These are phyloP conservation scores for Tephrocybe sp. DNA, from an alignment of 768 basidiomycete species.

Conservation along the genomic window DNA sequence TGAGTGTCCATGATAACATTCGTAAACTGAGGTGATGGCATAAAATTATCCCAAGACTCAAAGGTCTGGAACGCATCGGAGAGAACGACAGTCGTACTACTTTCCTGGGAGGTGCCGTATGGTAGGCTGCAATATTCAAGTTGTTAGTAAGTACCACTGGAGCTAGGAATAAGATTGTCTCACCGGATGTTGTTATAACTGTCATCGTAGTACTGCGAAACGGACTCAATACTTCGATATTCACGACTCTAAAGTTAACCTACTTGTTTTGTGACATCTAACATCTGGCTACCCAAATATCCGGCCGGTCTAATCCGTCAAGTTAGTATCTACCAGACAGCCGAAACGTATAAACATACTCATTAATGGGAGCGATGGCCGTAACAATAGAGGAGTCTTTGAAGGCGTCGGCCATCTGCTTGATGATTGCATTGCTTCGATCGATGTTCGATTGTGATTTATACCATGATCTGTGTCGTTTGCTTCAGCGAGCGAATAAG, in stretches of 20 bases:
- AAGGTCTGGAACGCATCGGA: conserved; percentile 82
- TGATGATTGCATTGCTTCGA: conserved; percentile 67
- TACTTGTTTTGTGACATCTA: conserved; percentile 48
- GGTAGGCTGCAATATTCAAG: conserved; percentile 30
- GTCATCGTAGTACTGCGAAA: conserved; percentile 78
- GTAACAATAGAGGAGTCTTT: conserved; percentile 54
- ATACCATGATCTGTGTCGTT: conserved; percentile 57
- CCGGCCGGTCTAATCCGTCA: conserved; percentile 73
- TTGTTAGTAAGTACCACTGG: not conserved
- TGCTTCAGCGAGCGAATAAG: conserved; percentile 5
- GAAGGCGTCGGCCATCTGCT: conserved; percentile 60
- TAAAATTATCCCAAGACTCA: conserved; percentile 69
- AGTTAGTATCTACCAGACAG: not conserved
- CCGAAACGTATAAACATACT: conserved; percentile 46
- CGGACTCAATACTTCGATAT: conserved; percentile 10
- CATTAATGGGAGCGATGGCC: conserved; percentile 76
- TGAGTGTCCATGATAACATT: conserved; percentile 83
- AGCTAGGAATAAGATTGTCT: no score
- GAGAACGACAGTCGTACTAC: conserved; percentile 66
- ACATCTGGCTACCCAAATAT: conserved; percentile 50
- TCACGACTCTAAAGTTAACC: conserved; percentile 2
- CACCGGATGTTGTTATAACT: conserved; percentile 77
- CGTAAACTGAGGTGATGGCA: conserved; percentile 46
- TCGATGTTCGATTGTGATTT: conserved; percentile 61
- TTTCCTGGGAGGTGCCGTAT: conserved; percentile 40